phyloP scores from a whole-genome alignment of 2,329 filamentous ascomycete genomes.

The Lecanoromycetidae sp. region DNA sequence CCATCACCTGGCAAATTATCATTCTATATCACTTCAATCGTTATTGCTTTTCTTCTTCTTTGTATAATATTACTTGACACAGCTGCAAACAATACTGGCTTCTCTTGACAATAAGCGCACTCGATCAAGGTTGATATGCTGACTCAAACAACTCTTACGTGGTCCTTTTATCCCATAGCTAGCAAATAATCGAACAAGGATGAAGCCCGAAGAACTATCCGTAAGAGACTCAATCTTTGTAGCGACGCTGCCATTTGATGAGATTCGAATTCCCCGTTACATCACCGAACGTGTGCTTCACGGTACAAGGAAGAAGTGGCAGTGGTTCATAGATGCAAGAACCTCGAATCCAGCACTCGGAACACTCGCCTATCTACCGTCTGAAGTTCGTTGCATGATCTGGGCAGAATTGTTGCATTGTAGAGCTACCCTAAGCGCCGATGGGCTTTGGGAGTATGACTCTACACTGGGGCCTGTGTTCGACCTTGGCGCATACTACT shows the following conservation, averaged over 20 bases:
- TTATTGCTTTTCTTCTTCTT: too few relatives aligned
- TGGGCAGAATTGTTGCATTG: not conserved
- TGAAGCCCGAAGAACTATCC: too few relatives aligned
- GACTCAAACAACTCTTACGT: too few relatives aligned
- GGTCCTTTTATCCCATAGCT: too few relatives aligned
- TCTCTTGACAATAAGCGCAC: too few relatives aligned
- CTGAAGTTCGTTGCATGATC: not conserved
- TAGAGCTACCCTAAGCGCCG: not conserved
- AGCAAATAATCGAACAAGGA: too few relatives aligned
- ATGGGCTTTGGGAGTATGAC: conserved; percentile 8
- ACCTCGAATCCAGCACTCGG: not conserved
- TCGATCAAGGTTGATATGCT: too few relatives aligned
- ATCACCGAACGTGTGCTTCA: not conserved
- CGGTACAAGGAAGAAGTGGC: not conserved
- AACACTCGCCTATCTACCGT: not conserved
- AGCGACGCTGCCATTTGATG: conserved; percentile 6
- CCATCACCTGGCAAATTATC: too few relatives aligned
- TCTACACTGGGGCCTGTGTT: not conserved
- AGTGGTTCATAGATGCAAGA: not conserved
- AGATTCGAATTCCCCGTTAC: not conserved
- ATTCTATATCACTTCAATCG: too few relatives aligned
- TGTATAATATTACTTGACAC: too few relatives aligned
- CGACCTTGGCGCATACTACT: not conserved
- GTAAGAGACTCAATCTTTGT: not conserved
- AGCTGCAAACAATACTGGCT: too few relatives aligned